phyloP scores from a whole-genome alignment of 768 basidiomycete species.

The Postia placenta region DNA sequence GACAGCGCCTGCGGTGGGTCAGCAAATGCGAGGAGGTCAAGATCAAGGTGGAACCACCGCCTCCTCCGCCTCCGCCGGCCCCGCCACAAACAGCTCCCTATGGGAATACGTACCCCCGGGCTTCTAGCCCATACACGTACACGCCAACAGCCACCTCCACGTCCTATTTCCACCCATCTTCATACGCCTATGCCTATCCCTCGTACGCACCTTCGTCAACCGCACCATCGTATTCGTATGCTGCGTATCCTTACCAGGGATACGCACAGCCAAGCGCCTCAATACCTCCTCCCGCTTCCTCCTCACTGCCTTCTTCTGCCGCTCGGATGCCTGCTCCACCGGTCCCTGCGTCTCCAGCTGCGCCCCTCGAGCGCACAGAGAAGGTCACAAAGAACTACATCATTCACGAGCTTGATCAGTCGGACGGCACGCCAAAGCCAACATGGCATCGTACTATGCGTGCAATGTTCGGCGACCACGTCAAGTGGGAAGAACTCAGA shows the following conservation, averaged over 20 bases:
- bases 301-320: background rate
- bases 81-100: too few species aligned
- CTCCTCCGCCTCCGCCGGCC: conserved; percentile 18
- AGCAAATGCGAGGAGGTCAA: conserved; percentile 57
- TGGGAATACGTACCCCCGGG: background rate
- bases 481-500: conserved; percentile 69
- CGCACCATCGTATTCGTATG: background rate
- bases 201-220: background rate
- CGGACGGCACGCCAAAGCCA: conserved; percentile 42
- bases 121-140: background rate
- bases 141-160: background rate
- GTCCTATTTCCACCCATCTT: background rate
- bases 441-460: conserved; percentile 69
- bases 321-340: background rate
- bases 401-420: conserved; percentile 55
- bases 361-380: conserved; percentile 34
- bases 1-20: conserved; percentile 67
- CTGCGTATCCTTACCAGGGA: background rate
- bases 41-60: conserved; percentile 32
- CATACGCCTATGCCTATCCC: background rate
- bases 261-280: background rate
- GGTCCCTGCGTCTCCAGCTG: conserved; percentile 2
- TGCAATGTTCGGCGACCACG: conserved; percentile 82
- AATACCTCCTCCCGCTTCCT: background rate
- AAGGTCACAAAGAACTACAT: conserved; percentile 65